Base-by-base conservation (phyloP, 257 asterid species). In the Fraxinus anomala region DNA sequence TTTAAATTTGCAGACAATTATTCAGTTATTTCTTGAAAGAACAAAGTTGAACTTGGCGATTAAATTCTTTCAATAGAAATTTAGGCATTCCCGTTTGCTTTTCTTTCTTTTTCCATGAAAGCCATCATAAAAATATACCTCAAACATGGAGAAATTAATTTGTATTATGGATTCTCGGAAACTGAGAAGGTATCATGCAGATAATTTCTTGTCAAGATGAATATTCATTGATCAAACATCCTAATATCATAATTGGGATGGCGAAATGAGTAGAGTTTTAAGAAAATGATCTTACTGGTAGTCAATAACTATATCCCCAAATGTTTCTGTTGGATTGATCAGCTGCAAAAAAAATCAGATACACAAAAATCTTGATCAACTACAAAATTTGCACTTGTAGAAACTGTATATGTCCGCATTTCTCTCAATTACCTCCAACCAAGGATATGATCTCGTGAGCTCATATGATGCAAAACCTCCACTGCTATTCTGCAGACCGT, bases 401-500 rank as follows among this genome's bases (percentile, higher is more conserved):
- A 67, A 74, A 70, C 0, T 31, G 10, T 68, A 5, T 0, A 49
- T 70, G 26, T 5, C 33, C 24, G 17, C 34, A 11, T 8, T 39
- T 72, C 34, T 12, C 13, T 77, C 67, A 1, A 16, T 42, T 87
- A 89, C 96, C 94, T 90, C 97, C 81, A 92, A 79, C 94, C 97
- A 92, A 11, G 89, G 78, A 78, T 84, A 89, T 11, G 97, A 92
- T 87, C 97, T 84, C 23, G 97, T 92, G 72, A 88, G 91, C 82
- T 92, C 97, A 71, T 92, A 90, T 5, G 97, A 81, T 74, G 96
- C 97, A 84, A 90, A 92, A 10, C 97, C 97, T 28, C 97, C 96
- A 39, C 61, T 86, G 77, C 72, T 74, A 68, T 92, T 92, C 97
- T 92, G 91, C 83, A 78, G 17, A 9, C 17, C 69, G 1, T 5